Evolutionary conservation across 2,329 filamentous ascomycete species (phyloP), one percentile per base, ranked within the genome.

Genomic region (Aspergillus jensenii): DNA sequence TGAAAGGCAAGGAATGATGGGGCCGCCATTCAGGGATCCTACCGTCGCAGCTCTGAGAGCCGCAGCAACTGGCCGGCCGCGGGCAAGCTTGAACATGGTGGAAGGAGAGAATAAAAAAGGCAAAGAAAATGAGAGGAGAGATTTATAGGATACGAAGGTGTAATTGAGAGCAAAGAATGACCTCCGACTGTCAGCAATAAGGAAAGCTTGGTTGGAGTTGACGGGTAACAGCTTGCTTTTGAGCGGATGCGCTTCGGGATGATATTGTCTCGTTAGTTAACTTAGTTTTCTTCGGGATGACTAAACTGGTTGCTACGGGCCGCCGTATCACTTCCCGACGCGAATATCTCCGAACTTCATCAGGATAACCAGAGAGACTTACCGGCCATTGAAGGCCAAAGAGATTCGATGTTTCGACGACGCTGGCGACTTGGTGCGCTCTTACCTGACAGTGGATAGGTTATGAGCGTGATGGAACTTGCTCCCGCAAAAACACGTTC

Each of bases 1-100:
- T 31, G 41, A 17, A 7, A 27, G 12, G 56, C 59, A n/a, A 21
- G 7, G 3, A 6, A 23, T 17, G 21, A 31, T 40, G 52, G 60
- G 56, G 56, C 58, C 43, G 39, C 58, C 51, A 52, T 48, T 53
- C 48, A 55, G 62, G 53, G 55, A 65, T 78, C 83, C 76, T 80
- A 93, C 91, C 83, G 87, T 89, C 78, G 86, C 85, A 76, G 89
- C 86, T 79, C 87, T 88, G 77, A 96, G 78, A 78, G 89, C 90
- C 80, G 90, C 87, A 76, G 89, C 87, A 81, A 93, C 81, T 76
- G 89, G 88, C 55, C 60, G 60, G 79, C 86, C 89, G 81, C 91
- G 88, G 76, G 89, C 89, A 76, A 96, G 81, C 80, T 89, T 95
- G 83, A 92, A 96, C 92, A 96, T 97, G 71, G 71, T 84, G 78